Percentiles rank a stretch among this genome's conserved stretches.
These are phyloP conservation scores for Talaromyces stipitatus DNA, from an alignment of 495 filamentous ascomycete species.

Conservation along the genomic window DNA sequence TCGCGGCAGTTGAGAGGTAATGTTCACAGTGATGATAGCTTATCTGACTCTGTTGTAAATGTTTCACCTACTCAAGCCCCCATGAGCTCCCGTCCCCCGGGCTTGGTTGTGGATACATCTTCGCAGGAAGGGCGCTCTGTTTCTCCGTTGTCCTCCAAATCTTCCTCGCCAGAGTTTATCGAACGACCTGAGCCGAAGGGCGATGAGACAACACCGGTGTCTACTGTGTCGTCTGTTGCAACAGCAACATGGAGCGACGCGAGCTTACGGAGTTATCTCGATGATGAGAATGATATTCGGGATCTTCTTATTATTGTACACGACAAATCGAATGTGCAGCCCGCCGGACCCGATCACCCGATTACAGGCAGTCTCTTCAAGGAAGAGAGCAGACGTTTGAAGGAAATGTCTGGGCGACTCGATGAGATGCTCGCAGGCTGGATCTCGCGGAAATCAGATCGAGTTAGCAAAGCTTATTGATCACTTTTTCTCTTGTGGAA, in stretches of 20 bases:
- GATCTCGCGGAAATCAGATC: constrained; percentile 44
- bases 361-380: constrained; percentile 73
- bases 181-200: constrained; percentile 32
- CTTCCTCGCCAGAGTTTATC: constrained; percentile 56
- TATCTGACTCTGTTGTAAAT: constrained; percentile 68
- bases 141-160: constrained; percentile 52
- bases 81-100: constrained; percentile 37
- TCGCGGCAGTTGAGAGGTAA: neutral
- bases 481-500: neutral
- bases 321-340: constrained; percentile 73
- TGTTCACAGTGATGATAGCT: neutral
- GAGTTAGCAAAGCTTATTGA: constrained; percentile 1
- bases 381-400: constrained; percentile 72
- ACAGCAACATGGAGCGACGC: constrained; percentile 71
- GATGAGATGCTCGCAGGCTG: constrained; percentile 82
- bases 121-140: constrained; percentile 52
- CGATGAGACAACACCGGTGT: constrained; percentile 26
- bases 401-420: constrained; percentile 75
- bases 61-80: constrained; percentile 45
- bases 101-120: constrained; percentile 57
- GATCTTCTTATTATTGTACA: constrained; percentile 88
- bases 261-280: constrained; percentile 78
- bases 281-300: constrained; percentile 83
- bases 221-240: constrained; percentile 32
- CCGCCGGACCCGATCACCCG: constrained; percentile 73